A percentile compares a stretch with the other conserved stretches of the same genome.
These are phyloP conservation scores for Amanita thiersii DNA, from an alignment of 768 basidiomycete genomes.

Conservation along the genomic window DNA sequence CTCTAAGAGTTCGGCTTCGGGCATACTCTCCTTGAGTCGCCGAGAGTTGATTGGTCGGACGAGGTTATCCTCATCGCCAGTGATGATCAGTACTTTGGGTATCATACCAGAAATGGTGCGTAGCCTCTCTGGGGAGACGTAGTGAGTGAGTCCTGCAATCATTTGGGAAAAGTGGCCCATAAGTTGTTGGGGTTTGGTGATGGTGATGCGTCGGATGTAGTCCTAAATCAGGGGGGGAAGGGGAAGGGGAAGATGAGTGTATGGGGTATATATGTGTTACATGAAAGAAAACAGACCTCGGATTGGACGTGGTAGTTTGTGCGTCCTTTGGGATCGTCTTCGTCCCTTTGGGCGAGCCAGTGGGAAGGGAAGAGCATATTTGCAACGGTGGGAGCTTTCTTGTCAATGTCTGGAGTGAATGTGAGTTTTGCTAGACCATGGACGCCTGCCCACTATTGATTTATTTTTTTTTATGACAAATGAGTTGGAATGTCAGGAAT, in stretches of 20 bases:
- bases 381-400: conserved; percentile 42
- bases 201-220: conserved; percentile 33
- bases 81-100: conserved; percentile 61
- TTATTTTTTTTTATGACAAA: too few relatives aligned
- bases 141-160: conserved; percentile 58
- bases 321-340: conserved; percentile 44
- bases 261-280: background rate
- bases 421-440: conserved; percentile 24
- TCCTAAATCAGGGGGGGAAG: conserved; percentile 21
- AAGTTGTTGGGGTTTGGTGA: conserved; percentile 51
- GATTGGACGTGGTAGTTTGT: conserved; percentile 58
- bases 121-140: conserved; percentile 41
- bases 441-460: conserved; percentile 35
- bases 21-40: conserved; percentile 50
- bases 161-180: conserved; percentile 67
- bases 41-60: conserved; percentile 43
- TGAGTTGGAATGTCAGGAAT: background rate
- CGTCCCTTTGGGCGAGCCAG: conserved; percentile 54
- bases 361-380: conserved; percentile 49
- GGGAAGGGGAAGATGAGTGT: background rate
- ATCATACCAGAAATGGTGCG: conserved; percentile 41
- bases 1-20: conserved; percentile 44
- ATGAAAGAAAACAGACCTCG: conserved; percentile 27
- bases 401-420: conserved; percentile 35
- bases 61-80: conserved; percentile 59